Evolutionary conservation across 2,329 filamentous ascomycete species (phyloP).

Genomic region (Amauroascus verrucosus): DNA sequence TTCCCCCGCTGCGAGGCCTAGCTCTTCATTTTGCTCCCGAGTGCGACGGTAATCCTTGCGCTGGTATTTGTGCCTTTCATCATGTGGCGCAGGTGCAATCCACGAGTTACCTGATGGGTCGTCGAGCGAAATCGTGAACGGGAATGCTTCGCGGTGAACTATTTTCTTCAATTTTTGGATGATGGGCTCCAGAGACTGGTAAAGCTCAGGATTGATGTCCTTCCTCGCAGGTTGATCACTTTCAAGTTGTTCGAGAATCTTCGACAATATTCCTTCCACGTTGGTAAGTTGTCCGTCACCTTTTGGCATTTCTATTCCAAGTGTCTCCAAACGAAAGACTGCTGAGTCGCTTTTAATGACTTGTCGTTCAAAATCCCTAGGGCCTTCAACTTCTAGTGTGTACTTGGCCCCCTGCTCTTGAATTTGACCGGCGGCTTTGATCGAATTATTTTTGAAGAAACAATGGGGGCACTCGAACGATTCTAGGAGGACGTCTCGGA

Average conservation of each 20-base stretch:
- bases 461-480: slow-evolving; percentile 91
- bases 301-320: slow-evolving; percentile 86
- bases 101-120: slow-evolving; percentile 94
- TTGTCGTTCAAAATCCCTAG: slow-evolving; percentile 69
- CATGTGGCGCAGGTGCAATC: slow-evolving; percentile 70
- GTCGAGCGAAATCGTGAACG: slow-evolving; percentile 79
- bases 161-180: slow-evolving; percentile 66
- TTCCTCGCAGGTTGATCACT: slow-evolving; percentile 75
- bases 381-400: slow-evolving; percentile 63
- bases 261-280: slow-evolving; percentile 74
- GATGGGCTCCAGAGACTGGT: slow-evolving; percentile 65
- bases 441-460: slow-evolving; percentile 79
- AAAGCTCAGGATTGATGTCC: slow-evolving; percentile 64
- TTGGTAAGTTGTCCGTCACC: slow-evolving; percentile 89
- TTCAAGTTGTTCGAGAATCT: slow-evolving; percentile 69
- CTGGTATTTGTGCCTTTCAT: slow-evolving; percentile 78
- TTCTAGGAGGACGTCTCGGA: slow-evolving; percentile 95
- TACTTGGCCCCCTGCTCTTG: slow-evolving; percentile 81
- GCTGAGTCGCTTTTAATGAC: slow-evolving; percentile 89
- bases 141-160: slow-evolving; percentile 65
- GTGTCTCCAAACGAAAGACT: slow-evolving; percentile 73
- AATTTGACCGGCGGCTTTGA: slow-evolving; percentile 84
- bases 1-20: slow-evolving; percentile 56
- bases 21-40: slow-evolving; percentile 70
- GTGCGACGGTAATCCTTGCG: slow-evolving; percentile 76